A percentile compares a stretch with the other conserved stretches of the same genome.
Conservation (phyloP, 2,329 filamentous ascomycete genomes). For the Lachnellula hyalina region DNA sequence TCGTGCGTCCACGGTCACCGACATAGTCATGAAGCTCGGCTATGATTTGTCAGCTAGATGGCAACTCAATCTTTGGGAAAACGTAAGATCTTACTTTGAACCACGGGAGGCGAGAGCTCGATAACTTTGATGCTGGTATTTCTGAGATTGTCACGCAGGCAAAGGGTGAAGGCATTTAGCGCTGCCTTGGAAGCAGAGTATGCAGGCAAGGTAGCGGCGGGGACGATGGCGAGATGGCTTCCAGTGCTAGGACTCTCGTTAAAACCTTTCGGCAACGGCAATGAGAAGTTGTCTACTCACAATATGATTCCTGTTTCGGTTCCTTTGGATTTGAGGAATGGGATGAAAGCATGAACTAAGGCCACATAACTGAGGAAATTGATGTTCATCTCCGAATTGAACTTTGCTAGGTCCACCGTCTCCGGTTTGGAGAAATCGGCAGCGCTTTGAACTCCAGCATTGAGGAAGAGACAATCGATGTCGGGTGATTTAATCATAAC, state of each 20-base stretch:
- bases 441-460: slow-evolving; percentile 48
- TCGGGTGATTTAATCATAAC: slow-evolving; percentile 38
- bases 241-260: slow-evolving; percentile 14
- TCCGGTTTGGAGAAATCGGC: slow-evolving; percentile 43
- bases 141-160: slow-evolving; percentile 37
- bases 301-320: slow-evolving; percentile 15
- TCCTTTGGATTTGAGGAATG: slow-evolving; percentile 24
- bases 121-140: slow-evolving; percentile 35
- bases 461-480: slow-evolving; percentile 52
- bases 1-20: slow-evolving; percentile 35
- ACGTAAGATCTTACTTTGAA: slow-evolving; percentile 27
- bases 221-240: slow-evolving; percentile 16
- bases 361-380: slow-evolving; percentile 40
- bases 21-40: slow-evolving; percentile 41
- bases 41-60: background rate
- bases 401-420: slow-evolving; percentile 34
- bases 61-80: background rate
- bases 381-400: slow-evolving; percentile 35
- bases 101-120: slow-evolving; percentile 36
- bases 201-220: slow-evolving; percentile 19
- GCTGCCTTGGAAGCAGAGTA: slow-evolving; percentile 19
- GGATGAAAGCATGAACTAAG: slow-evolving; percentile 35
- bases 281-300: slow-evolving; percentile 2
- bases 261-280: background rate
- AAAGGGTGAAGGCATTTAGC: slow-evolving; percentile 30